Evolutionary conservation across 257 asterid species (phyloP).

Genomic region (Solanum rostratum): DNA sequence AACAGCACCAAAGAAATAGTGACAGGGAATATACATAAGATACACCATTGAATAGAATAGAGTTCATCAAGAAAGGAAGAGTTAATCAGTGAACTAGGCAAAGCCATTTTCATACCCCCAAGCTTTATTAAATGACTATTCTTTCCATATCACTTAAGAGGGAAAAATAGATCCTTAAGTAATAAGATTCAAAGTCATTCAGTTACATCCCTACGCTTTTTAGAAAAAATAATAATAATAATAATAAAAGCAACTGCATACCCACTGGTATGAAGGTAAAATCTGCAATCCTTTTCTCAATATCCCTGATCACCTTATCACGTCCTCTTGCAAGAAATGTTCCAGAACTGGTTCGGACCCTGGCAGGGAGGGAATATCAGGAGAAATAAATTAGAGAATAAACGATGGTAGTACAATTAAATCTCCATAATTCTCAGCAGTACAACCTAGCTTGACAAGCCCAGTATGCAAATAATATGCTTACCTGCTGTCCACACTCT

Average conservation of each 20-base stretch:
- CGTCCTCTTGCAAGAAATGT: constrained; percentile 86
- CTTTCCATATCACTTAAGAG: background rate
- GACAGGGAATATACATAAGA: background rate
- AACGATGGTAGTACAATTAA: background rate
- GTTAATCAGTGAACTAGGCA: background rate
- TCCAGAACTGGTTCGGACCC: constrained; percentile 98
- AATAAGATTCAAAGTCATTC: background rate
- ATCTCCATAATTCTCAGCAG: background rate
- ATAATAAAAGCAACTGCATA: constrained; percentile 5
- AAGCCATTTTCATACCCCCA: background rate
- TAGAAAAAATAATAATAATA: too few relatives aligned
- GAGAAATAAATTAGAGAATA: background rate
- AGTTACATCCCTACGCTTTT: background rate
- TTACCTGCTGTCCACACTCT: constrained; percentile 90
- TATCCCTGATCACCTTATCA: constrained; percentile 60
- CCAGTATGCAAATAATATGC: background rate
- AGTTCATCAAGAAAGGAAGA: background rate
- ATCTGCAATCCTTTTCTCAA: constrained; percentile 93
- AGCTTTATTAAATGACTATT: background rate
- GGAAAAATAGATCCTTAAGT: background rate
- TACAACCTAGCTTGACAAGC: background rate
- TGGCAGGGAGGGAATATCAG: constrained; percentile 13
- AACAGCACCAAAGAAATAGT: background rate
- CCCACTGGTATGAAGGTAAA: constrained; percentile 94
- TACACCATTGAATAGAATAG: background rate